Percentiles rank a stretch among this genome's conserved stretches.
These are phyloP conservation scores for Blastosporella zonata DNA, from an alignment of 1,284 basidiomycete species.

Conservation along the genomic window DNA sequence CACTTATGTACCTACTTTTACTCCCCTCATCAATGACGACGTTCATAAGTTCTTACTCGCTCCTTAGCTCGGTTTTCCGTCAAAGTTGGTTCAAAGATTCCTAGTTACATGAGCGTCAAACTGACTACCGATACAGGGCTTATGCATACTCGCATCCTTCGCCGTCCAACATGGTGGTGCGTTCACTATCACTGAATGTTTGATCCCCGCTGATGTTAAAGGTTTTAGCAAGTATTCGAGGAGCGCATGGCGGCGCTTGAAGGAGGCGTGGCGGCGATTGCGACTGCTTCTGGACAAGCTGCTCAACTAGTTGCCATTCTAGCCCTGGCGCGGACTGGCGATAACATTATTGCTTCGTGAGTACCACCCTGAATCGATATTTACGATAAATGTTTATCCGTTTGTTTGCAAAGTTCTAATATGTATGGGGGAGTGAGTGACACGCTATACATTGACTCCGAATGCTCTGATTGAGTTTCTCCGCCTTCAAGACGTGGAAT, in stretches of 20 bases:
- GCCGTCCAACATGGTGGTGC: not conserved
- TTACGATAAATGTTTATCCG: not conserved
- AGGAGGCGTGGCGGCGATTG: slow-evolving; percentile 63
- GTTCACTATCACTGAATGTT: not conserved
- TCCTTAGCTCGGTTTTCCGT: not conserved
- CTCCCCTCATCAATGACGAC: not conserved
- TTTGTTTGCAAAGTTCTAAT: not conserved
- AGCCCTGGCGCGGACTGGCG: slow-evolving; percentile 48
- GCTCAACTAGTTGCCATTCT: slow-evolving; percentile 63
- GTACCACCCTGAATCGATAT: not conserved
- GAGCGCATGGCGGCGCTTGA: slow-evolving; percentile 67
- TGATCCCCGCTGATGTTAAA: not conserved
- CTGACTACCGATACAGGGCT: not conserved
- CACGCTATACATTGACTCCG: not conserved
- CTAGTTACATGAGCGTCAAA: no score
- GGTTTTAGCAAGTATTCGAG: slow-evolving; percentile 56
- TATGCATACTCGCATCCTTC: not conserved
- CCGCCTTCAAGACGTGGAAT: slow-evolving; percentile 4
- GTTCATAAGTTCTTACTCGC: not conserved
- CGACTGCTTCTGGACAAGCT: slow-evolving; percentile 59
- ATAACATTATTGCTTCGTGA: slow-evolving; percentile 51
- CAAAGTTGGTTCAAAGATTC: not conserved
- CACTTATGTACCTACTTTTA: not conserved
- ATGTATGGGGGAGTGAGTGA: slow-evolving; percentile 4
- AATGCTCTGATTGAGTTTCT: not conserved